These are phyloP conservation scores for Talaromyces sp. DNA, from an alignment of 2,329 filamentous ascomycete genomes.

Conservation along the genomic window DNA sequence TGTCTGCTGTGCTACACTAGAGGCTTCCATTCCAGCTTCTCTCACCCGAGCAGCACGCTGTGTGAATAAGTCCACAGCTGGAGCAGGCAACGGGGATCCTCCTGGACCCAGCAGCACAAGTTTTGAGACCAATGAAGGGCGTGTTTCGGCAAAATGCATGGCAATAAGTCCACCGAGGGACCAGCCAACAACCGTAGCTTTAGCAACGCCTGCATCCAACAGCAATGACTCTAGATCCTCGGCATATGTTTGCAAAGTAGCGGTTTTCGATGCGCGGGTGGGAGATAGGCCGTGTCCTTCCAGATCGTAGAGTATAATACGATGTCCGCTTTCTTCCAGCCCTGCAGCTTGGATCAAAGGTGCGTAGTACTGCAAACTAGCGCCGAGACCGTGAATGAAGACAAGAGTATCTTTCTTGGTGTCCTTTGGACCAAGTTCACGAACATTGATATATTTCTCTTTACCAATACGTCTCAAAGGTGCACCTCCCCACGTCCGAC, in stretches of 20 bases:
- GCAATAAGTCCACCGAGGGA: conserved; percentile 1
- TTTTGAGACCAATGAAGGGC: neutral
- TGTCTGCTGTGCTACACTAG: neutral
- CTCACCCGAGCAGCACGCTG: neutral
- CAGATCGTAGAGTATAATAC: neutral
- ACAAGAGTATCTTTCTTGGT: neutral
- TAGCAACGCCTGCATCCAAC: neutral
- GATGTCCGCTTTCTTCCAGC: conserved; percentile 1
- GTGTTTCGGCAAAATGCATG: neutral
- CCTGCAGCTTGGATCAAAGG: conserved; percentile 4
- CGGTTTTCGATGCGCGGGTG: neutral
- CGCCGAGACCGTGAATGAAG: conserved; percentile 3
- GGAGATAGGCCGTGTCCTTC: neutral
- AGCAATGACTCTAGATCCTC: neutral
- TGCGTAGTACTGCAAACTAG: neutral
- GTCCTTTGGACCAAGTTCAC: neutral
- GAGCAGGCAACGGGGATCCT: neutral
- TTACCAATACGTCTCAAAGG: neutral
- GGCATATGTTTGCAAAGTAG: neutral
- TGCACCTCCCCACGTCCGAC: neutral
- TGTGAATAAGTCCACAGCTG: neutral
- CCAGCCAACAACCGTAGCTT: neutral
- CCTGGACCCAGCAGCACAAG: neutral
- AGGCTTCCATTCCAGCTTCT: conserved; percentile 1
- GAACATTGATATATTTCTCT: conserved; percentile 1